These are phyloP conservation scores for Sporothrix humicola DNA, from an alignment of 2,329 filamentous ascomycete species.

Conservation along the genomic window DNA sequence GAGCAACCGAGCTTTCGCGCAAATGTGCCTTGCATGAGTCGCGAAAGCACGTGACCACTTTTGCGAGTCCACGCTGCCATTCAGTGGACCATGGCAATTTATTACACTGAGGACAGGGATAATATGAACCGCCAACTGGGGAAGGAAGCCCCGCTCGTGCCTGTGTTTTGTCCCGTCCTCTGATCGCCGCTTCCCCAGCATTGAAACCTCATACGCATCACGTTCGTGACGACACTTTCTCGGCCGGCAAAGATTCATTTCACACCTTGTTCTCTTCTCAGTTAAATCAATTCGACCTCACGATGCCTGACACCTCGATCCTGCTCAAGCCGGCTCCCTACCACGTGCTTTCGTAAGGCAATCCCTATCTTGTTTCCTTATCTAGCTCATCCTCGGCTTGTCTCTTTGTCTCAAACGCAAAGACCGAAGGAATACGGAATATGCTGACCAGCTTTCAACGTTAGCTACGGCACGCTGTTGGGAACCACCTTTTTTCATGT, in stretches of 20 bases:
- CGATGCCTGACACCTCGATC: constrained; percentile 55
- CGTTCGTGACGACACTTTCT: constrained; percentile 8
- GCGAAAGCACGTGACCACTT: constrained; percentile 36
- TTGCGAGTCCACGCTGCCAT: not conserved
- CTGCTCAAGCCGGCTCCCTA: constrained; percentile 72
- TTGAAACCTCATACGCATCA: constrained; percentile 7
- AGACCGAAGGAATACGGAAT: not conserved
- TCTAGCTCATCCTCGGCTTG: not conserved
- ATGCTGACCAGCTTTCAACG: constrained; percentile 24
- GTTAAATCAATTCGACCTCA: constrained; percentile 36
- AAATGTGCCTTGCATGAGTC: constrained; percentile 28
- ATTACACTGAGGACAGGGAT: not conserved
- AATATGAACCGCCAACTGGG: not conserved
- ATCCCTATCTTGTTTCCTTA: constrained; percentile 6
- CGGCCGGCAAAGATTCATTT: not conserved
- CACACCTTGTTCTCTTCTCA: not conserved
- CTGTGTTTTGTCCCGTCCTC: constrained; percentile 12
- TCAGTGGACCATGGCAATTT: not conserved
- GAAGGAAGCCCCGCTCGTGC: constrained; percentile 1
- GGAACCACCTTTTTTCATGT: constrained; percentile 88
- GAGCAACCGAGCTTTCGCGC: not conserved
- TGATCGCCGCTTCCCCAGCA: not conserved
- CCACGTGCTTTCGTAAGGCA: constrained; percentile 72
- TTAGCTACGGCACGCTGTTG: constrained; percentile 83
- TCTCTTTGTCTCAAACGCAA: constrained; percentile 15